These are phyloP conservation scores for Comarum palustre DNA, from an alignment of 306 rosid species.

Conservation along the genomic window DNA sequence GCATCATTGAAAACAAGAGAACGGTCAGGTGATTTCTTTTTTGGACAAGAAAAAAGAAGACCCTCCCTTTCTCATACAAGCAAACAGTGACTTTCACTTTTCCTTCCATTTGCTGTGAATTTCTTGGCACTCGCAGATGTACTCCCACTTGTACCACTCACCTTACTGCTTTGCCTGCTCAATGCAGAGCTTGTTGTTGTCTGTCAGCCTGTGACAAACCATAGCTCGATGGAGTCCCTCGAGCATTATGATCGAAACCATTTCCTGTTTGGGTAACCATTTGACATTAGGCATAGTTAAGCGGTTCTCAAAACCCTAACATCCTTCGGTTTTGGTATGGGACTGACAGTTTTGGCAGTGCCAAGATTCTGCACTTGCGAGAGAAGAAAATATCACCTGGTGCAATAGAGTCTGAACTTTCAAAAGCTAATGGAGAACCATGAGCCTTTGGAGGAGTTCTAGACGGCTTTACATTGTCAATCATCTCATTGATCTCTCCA, in stretches of 20 bases:
- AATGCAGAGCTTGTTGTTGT: conserved; percentile 33
- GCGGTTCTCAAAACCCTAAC: conserved; percentile 18
- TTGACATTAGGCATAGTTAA: conserved; percentile 31
- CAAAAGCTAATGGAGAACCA: conserved; percentile 15
- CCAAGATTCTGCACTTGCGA: conserved; percentile 43
- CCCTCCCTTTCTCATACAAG: conserved; percentile 67
- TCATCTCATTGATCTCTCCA: conserved; percentile 65
- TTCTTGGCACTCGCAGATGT: conserved; percentile 54
- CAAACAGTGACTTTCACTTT: conserved; percentile 59
- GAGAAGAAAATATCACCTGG: conserved; percentile 85
- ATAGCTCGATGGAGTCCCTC: conserved; percentile 26
- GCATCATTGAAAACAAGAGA: conserved; percentile 45
- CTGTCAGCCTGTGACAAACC: conserved; percentile 40
- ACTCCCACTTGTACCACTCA: conserved; percentile 49
- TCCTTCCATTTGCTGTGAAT: conserved; percentile 49
- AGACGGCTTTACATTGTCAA: conserved; percentile 48
- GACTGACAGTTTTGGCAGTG: conserved; percentile 20
- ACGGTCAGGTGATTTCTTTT: conserved; percentile 58
- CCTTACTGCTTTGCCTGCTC: conserved; percentile 32
- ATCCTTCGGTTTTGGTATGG: conserved; percentile 25
- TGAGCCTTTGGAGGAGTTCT: conserved; percentile 21
- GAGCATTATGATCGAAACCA: conserved; percentile 29
- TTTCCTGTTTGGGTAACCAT: conserved; percentile 31
- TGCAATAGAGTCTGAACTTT: conserved; percentile 56
- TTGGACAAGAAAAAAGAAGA: conserved; percentile 49